phyloP scores from a whole-genome alignment of 2,329 filamentous ascomycete species.

The Sordariomycetes sp. region DNA sequence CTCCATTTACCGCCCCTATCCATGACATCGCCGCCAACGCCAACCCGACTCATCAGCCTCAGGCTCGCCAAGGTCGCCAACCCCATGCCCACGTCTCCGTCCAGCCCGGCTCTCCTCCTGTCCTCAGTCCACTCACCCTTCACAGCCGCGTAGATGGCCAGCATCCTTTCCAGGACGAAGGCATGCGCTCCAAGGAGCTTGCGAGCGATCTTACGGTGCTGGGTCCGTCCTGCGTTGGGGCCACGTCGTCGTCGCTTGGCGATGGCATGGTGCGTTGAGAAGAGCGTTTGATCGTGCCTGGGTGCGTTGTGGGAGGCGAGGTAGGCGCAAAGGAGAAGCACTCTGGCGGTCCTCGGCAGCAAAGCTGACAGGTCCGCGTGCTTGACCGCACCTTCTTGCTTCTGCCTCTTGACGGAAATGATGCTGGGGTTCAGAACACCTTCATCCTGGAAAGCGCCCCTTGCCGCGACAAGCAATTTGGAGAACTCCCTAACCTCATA shows the following conservation, averaged over 20 bases:
- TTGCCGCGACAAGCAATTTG: slow-evolving; percentile 64
- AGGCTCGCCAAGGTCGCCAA: slow-evolving; percentile 67
- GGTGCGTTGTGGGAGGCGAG: slow-evolving; percentile 73
- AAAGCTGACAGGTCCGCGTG: slow-evolving; percentile 38
- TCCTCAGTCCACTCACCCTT: slow-evolving; percentile 41
- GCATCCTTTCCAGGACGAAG: slow-evolving; percentile 68
- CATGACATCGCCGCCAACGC: slow-evolving; percentile 46
- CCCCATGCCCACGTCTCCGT: slow-evolving; percentile 51
- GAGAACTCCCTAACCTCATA: slow-evolving; percentile 74
- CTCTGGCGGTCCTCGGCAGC: slow-evolving; percentile 64
- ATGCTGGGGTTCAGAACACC: slow-evolving; percentile 58
- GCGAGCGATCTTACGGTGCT: slow-evolving; percentile 64
- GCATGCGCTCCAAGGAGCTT: slow-evolving; percentile 69
- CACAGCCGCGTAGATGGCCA: slow-evolving; percentile 67
- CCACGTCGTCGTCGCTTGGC: slow-evolving; percentile 40
- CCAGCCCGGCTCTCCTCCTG: slow-evolving; percentile 24
- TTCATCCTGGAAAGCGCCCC: slow-evolving; percentile 65
- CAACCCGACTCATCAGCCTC: slow-evolving; percentile 58
- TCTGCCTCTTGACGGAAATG: slow-evolving; percentile 19
- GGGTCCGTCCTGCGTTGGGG: slow-evolving; percentile 28
- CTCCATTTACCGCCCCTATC: slow-evolving; percentile 67
- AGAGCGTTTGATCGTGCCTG: slow-evolving; percentile 63
- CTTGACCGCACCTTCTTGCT: slow-evolving; percentile 4
- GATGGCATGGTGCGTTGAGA: slow-evolving; percentile 58
- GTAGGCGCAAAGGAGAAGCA: slow-evolving; percentile 69